Percentiles rank a stretch among this genome's conserved stretches.
Evolutionary conservation across 768 basidiomycete genomes (phyloP).

Genomic region (Daedalea quercina): DNA sequence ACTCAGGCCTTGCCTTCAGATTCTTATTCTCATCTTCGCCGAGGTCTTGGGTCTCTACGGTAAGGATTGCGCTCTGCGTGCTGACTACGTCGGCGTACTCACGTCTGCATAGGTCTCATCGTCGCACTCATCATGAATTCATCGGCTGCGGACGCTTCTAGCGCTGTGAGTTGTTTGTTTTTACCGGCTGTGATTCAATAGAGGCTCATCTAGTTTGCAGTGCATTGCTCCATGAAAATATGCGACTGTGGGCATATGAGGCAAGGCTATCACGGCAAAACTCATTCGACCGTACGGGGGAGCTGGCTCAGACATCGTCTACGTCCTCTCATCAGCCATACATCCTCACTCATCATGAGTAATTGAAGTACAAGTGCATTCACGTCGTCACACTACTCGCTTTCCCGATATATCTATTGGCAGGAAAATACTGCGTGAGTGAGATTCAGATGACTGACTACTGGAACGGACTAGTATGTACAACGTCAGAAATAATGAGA

Average conservation of each 20-base stretch:
- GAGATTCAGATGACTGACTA: too few relatives aligned
- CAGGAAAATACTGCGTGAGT: too few relatives aligned
- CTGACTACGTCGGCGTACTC: slow-evolving; percentile 1
- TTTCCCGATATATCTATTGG: not conserved
- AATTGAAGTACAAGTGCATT: not conserved
- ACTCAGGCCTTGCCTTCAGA: slow-evolving; percentile 34
- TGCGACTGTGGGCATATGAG: not conserved
- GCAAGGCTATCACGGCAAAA: not conserved
- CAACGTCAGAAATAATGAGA: too few relatives aligned
- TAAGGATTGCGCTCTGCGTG: not conserved
- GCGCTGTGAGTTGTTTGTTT: slow-evolving; percentile 14
- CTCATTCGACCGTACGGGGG: not conserved
- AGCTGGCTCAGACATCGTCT: not conserved
- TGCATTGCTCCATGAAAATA: slow-evolving; percentile 11
- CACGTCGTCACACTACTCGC: not conserved
- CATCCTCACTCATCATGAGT: not conserved
- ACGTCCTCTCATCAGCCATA: not conserved
- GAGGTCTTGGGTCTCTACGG: slow-evolving; percentile 93
- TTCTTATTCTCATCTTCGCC: slow-evolving; percentile 96
- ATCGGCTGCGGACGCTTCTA: slow-evolving; percentile 30
- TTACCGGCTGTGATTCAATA: too few relatives aligned
- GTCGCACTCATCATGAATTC: slow-evolving; percentile 97
- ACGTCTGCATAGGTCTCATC: slow-evolving; percentile 53
- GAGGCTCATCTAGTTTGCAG: slow-evolving; percentile 2
- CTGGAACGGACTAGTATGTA: too few relatives aligned